These are phyloP conservation scores for Aurantiochytrium sp. DNA, from an alignment of 108 stramenopile species.

Conservation along the genomic window DNA sequence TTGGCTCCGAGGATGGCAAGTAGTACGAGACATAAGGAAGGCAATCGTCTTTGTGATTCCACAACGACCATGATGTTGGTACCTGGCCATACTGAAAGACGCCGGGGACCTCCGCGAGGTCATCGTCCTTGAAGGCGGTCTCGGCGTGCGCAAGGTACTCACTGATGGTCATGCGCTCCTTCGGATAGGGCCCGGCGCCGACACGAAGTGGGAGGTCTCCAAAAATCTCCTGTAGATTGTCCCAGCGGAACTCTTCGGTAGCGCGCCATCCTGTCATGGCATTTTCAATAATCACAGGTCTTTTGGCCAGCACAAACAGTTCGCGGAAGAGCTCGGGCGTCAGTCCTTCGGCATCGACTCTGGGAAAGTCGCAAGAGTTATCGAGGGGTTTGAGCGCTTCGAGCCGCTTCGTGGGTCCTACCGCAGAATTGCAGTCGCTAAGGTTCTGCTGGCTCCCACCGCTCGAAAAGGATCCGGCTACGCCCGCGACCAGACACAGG, in stretches of 20 bases:
- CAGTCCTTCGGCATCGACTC: background rate
- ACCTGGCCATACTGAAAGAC: conserved; percentile 13
- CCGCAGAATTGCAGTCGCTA: background rate
- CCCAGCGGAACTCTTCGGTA: background rate
- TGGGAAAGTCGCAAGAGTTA: background rate
- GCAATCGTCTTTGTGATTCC: conserved; percentile 5
- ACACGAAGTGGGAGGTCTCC: background rate
- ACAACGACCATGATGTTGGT: background rate
- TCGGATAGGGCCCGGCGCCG: background rate
- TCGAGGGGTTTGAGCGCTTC: background rate
- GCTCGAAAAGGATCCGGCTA: background rate
- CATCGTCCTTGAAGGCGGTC: background rate
- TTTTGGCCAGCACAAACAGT: background rate
- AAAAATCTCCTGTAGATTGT: background rate
- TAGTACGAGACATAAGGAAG: background rate
- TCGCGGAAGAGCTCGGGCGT: background rate
- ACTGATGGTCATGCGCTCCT: background rate
- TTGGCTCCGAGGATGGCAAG: background rate
- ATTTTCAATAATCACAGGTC: background rate
- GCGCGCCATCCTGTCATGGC: background rate
- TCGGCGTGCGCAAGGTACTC: background rate
- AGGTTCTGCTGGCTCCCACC: too few relatives aligned
- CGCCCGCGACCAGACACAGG: background rate
- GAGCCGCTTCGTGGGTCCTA: background rate
- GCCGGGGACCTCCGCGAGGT: background rate